Evolutionary conservation across 2,329 filamentous ascomycete genomes (phyloP).

Genomic region (Plectosphaerella plurivora): DNA sequence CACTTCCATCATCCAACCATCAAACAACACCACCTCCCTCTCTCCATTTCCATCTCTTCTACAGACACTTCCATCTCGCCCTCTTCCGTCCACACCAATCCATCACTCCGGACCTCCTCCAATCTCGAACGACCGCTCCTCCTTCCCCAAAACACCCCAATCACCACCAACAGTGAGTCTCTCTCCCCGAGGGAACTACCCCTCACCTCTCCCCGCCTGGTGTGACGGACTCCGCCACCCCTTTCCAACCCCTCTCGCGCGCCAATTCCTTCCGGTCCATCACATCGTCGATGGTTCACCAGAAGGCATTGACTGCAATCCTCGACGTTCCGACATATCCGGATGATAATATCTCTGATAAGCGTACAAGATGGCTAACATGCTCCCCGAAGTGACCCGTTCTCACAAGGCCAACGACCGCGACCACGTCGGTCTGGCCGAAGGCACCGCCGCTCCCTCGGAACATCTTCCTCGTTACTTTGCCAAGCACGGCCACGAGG

Average conservation of each 20-base stretch:
- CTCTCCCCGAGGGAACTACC: not conserved
- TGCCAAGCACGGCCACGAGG: conserved; percentile 77
- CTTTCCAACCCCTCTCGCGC: not conserved
- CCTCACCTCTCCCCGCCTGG: not conserved
- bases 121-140: conserved; percentile 2
- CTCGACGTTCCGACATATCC: not conserved
- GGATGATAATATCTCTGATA: not conserved
- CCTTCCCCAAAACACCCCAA: conserved; percentile 4
- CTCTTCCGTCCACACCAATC: not conserved
- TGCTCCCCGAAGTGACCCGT: conserved; percentile 72
- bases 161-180: conserved; percentile 14
- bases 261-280: not conserved
- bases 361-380: conserved; percentile 7
- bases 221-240: conserved; percentile 5
- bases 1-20: not conserved
- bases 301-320: not conserved
- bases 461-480: conserved; percentile 89
- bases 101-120: not conserved
- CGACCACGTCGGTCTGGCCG: conserved; percentile 75
- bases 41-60: conserved; percentile 2
- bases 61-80: not conserved
- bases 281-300: not conserved
- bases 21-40: not conserved
- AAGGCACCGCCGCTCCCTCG: conserved; percentile 64
- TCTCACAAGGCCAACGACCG: conserved; percentile 95